phyloP scores from a whole-genome alignment of 352 stramenopile genomes.

The Phytophthora meadii region DNA sequence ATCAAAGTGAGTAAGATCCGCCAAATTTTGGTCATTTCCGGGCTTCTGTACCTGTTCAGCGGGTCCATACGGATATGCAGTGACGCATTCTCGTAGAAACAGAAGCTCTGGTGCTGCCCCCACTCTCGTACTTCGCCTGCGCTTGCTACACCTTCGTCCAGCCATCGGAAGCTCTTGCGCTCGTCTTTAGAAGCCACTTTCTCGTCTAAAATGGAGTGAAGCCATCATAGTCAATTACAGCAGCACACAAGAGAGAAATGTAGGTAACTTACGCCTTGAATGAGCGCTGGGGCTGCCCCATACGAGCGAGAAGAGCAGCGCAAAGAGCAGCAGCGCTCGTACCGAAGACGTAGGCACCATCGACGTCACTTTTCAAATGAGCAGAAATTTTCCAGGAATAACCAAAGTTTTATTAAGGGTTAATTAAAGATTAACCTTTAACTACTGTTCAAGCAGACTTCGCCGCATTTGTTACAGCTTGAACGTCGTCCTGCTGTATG shows the following conservation, averaged over 20 bases:
- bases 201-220: constrained; percentile 22
- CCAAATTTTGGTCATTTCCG: neutral
- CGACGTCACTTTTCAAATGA: constrained; percentile 45
- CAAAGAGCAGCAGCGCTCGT: constrained; percentile 8
- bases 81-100: constrained; percentile 81
- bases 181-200: constrained; percentile 38
- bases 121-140: constrained; percentile 50
- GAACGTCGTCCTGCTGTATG: constrained; percentile 39
- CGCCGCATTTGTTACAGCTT: too few species aligned
- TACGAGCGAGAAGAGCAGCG: constrained; percentile 20
- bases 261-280: constrained; percentile 14
- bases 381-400: neutral
- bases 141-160: constrained; percentile 63
- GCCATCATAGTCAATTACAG: constrained; percentile 1
- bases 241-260: neutral
- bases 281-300: neutral
- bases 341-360: constrained; percentile 35
- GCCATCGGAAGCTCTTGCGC: constrained; percentile 48
- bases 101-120: constrained; percentile 72
- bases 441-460: too few species aligned
- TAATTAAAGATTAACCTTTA: too few species aligned
- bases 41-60: constrained; percentile 60
- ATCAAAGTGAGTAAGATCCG: constrained; percentile 19
- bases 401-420: too few species aligned
- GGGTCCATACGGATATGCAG: constrained; percentile 76